Evolutionary conservation across 2,329 filamentous ascomycete species (phyloP).

Genomic region (Cladophialophora yegresii): DNA sequence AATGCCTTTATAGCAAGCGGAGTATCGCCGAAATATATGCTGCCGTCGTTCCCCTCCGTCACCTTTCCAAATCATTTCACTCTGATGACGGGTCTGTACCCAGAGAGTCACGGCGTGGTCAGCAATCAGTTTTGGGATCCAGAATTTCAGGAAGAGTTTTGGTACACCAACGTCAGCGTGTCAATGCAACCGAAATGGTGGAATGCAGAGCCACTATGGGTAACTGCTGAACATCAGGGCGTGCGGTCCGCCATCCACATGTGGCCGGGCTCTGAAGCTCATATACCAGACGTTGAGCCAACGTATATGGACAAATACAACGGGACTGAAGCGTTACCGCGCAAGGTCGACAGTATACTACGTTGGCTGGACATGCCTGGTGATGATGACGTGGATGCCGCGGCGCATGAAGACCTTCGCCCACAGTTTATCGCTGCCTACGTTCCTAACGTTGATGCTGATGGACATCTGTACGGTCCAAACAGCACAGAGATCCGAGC

Average conservation of each 20-base stretch:
- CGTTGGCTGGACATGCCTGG: constrained; percentile 83
- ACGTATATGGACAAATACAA: constrained; percentile 84
- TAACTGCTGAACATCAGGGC: constrained; percentile 81
- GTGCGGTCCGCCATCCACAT: constrained; percentile 85
- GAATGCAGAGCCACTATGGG: constrained; percentile 92
- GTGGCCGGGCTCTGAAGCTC: constrained; percentile 96
- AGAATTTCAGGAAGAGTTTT: constrained; percentile 73
- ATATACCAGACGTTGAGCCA: constrained; percentile 73
- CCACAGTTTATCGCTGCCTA: constrained; percentile 94
- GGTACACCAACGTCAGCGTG: constrained; percentile 56
- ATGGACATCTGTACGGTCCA: constrained; percentile 85
- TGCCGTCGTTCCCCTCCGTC: constrained; percentile 90
- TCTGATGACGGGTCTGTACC: constrained; percentile 85
- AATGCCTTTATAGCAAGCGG: constrained; percentile 77
- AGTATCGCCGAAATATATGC: constrained; percentile 89
- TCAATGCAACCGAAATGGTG: constrained; percentile 91
- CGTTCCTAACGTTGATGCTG: constrained; percentile 85
- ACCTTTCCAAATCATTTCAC: constrained; percentile 98
- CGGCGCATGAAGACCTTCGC: constrained; percentile 57
- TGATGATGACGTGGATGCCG: constrained; percentile 58
- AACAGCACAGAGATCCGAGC: constrained; percentile 87
- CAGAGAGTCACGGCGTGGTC: constrained; percentile 88
- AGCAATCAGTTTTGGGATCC: constrained; percentile 96
- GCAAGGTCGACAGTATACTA: constrained; percentile 77
- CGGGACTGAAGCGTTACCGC: constrained; percentile 68